Evolutionary conservation across 2,329 filamentous ascomycete species (phyloP).

Genomic region (Neurospora crassa): DNA sequence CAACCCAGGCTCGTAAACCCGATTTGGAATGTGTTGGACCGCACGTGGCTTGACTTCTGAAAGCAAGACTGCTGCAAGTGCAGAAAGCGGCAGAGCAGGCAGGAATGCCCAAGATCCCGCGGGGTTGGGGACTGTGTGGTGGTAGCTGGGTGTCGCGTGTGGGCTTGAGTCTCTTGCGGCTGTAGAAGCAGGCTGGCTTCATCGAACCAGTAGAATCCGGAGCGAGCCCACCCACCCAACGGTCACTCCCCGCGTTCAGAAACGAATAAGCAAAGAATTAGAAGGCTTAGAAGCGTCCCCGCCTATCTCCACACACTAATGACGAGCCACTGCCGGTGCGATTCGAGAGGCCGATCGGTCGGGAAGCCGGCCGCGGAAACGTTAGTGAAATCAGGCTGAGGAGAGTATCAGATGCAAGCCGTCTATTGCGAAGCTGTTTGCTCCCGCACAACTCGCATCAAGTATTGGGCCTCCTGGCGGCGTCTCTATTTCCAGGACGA

Average conservation of each 20-base stretch:
- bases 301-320: neutral
- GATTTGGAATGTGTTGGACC: conserved; percentile 7
- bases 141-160: neutral
- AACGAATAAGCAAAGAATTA: neutral
- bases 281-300: neutral
- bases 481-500: neutral
- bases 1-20: conserved; percentile 2
- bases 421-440: neutral
- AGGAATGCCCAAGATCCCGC: neutral
- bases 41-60: conserved; percentile 9
- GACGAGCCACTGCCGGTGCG: neutral
- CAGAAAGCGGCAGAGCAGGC: neutral
- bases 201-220: neutral
- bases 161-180: neutral
- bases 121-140: neutral
- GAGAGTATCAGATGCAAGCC: neutral
- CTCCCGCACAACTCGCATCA: neutral
- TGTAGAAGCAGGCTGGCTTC: neutral
- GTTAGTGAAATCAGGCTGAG: neutral
- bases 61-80: neutral
- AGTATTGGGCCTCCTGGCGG: neutral
- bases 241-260: neutral
- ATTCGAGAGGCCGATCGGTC: neutral
- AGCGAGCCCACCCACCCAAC: neutral
- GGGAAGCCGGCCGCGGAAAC: neutral